phyloP scores from a whole-genome alignment of 169 alveolate genomes.

The Eimeria maxima region DNA sequence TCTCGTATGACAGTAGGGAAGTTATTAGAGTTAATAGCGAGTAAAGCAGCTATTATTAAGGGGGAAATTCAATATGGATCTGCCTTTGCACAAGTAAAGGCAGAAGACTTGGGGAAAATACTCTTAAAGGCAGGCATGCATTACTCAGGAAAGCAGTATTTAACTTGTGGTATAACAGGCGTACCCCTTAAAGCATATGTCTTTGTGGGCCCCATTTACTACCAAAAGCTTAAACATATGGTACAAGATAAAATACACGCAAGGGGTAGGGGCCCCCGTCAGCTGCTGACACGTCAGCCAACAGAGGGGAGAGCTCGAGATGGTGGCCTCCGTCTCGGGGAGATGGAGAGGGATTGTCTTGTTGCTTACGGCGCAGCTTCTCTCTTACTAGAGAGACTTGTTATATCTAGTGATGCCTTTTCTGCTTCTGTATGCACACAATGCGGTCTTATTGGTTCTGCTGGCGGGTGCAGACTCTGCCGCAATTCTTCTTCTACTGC shows the following conservation, averaged over 20 bases:
- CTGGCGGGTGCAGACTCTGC: no score
- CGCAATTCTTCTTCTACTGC: conserved; percentile 97
- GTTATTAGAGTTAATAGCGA: conserved; percentile 97
- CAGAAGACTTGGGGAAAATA: conserved; percentile 94
- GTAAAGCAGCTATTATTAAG: conserved; percentile 97
- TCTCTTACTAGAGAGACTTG: conserved; percentile 98
- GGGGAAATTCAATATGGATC: conserved; percentile 99
- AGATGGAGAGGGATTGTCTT: conserved; percentile 99
- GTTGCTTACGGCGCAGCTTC: conserved; percentile 98
- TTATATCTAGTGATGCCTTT: conserved; percentile 98
- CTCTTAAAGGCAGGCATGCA: conserved; percentile 97
- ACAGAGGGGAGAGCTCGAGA: conserved; percentile 99
- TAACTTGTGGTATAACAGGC: conserved; percentile 99
- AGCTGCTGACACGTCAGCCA: conserved; percentile 99
- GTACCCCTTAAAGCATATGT: conserved; percentile 98
- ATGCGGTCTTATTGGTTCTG: conserved; percentile 98
- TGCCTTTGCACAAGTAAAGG: conserved; percentile 98
- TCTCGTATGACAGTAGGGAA: conserved; percentile 99
- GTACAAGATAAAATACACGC: conserved; percentile 97
- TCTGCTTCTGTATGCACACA: conserved; percentile 97
- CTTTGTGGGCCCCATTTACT: conserved; percentile 99
- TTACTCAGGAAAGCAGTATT: conserved; percentile 96
- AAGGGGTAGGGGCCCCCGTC: conserved; percentile 99
- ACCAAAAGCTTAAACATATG: conserved; percentile 99
- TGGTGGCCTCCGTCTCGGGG: conserved; percentile 99